Conservation (phyloP, 805 yeast genomes). For the Saturnispora silvae region DNA sequence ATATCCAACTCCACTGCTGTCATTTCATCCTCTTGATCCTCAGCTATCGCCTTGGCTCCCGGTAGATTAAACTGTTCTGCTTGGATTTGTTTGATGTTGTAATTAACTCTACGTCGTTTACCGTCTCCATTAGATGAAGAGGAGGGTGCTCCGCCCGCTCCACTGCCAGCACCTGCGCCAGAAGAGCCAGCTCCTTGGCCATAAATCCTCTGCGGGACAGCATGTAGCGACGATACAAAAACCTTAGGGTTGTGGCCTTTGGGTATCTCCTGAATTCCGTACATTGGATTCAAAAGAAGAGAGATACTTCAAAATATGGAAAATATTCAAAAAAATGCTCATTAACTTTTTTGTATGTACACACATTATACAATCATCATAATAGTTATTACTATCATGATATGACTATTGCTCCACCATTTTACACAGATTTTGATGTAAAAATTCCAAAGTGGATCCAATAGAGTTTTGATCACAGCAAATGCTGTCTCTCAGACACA, state of each 20-base stretch:
- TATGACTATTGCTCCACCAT: not conserved
- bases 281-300: constrained; percentile 12
- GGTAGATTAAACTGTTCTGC: constrained; percentile 18
- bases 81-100: constrained; percentile 25
- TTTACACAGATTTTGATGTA: constrained; percentile 5
- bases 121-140: constrained; percentile 10
- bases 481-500: constrained; percentile 18
- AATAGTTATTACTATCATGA: not conserved
- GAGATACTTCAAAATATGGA: not conserved
- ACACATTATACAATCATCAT: not conserved
- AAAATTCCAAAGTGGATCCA: constrained; percentile 9
- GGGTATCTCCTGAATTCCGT: constrained; percentile 23
- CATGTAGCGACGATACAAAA: constrained; percentile 22
- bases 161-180: not conserved
- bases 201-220: not conserved
- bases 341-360: too few species aligned
- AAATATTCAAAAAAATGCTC: constrained; percentile 1
- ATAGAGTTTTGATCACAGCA: constrained; percentile 19
- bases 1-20: constrained; percentile 7
- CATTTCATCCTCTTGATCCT: constrained; percentile 8
- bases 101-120: constrained; percentile 26
- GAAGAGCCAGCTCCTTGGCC: not conserved
- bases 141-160: not conserved
- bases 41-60: constrained; percentile 5
- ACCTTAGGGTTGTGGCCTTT: constrained; percentile 17